A percentile compares a stretch with the other conserved stretches of the same genome.
Evolutionary conservation across 2,329 filamentous ascomycete species (phyloP).

Genomic region (Coleophoma crateriformis): DNA sequence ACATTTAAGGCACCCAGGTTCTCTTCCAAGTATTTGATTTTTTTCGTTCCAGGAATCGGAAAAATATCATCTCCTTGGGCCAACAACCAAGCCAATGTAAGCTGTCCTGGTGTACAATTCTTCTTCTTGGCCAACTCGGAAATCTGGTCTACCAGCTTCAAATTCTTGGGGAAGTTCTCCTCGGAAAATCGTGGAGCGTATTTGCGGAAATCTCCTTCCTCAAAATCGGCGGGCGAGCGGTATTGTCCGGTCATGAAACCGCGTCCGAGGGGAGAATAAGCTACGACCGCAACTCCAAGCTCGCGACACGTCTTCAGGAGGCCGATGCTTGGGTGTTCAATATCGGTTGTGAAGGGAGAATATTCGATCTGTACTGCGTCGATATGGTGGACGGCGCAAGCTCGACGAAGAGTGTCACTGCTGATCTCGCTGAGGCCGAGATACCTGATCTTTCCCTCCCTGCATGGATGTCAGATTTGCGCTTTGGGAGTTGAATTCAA

Average conservation of each 20-base stretch:
- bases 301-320: constrained; percentile 51
- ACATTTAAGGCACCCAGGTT: constrained; percentile 16
- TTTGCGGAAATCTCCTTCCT: constrained; percentile 40
- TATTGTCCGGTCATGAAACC: constrained; percentile 50
- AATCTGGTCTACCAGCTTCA: constrained; percentile 40
- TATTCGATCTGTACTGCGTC: constrained; percentile 49
- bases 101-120: constrained; percentile 39
- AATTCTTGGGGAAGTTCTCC: constrained; percentile 46
- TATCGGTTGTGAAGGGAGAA: constrained; percentile 47
- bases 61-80: constrained; percentile 45
- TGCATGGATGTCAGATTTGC: constrained; percentile 7
- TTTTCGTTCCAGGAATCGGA: constrained; percentile 49
- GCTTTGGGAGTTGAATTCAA: neutral
- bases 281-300: constrained; percentile 50
- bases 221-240: constrained; percentile 39
- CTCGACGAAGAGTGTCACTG: constrained; percentile 43
- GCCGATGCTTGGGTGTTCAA: constrained; percentile 44
- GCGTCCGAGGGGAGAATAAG: constrained; percentile 54
- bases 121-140: constrained; percentile 42
- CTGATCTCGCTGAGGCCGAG: constrained; percentile 49
- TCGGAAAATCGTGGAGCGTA: constrained; percentile 37
- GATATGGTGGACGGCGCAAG: constrained; percentile 42
- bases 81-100: constrained; percentile 48
- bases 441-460: constrained; percentile 50
- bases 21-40: constrained; percentile 34